Evolutionary conservation across 805 yeast species (phyloP), one percentile per base, ranked within the genome.

Genomic region (Schizosaccharomyces osmophilus): DNA sequence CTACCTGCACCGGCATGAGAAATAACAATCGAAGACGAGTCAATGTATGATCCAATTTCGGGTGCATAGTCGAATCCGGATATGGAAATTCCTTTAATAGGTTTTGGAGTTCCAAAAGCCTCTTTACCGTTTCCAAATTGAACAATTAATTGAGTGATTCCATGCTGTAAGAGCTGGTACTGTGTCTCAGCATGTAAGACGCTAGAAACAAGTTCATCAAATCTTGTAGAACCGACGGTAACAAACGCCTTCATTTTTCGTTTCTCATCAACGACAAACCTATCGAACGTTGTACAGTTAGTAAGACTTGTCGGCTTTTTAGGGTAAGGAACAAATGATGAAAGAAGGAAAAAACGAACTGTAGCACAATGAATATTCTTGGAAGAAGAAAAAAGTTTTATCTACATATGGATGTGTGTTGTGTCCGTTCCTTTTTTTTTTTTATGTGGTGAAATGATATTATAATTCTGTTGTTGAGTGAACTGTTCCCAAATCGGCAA

Each of bases 1-100:
- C 95, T 85, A 2, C 97, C 97, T 0, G 97, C 86, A 13, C 84
- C 84, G 0, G 95, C 96, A 69, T 90, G 97, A 0, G 95, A 82
- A 13, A 90, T 77, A 13, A 90, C 85, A 55, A 87, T 66, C 60
- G 81, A 81, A 1, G 82, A 74, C 1, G 68, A 48, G 0, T 65
- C 60, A 2, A 86, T 78, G 62, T 75, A 73, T 0, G 71, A 66
- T 4, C 65, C 67, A 15, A 79, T 72, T 48, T 75, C 69, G 3
- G 72, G 66, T 15, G 78, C 75, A 66, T 79, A 80, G 4, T 70
- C 72, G 31, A 82, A 72, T 3, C 83, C 82, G 31, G 68, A 65
- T 11, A 82, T 69, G 5, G 63, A 45, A n/a, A 65, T 1, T 17
- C 54, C 60, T 6, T n/a, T 13, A 5, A 42, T 36, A 19, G 26